A percentile compares a stretch with the other conserved stretches of the same genome.
Conservation (phyloP, 2,329 filamentous ascomycete species). For the Colletotrichum cereale region DNA sequence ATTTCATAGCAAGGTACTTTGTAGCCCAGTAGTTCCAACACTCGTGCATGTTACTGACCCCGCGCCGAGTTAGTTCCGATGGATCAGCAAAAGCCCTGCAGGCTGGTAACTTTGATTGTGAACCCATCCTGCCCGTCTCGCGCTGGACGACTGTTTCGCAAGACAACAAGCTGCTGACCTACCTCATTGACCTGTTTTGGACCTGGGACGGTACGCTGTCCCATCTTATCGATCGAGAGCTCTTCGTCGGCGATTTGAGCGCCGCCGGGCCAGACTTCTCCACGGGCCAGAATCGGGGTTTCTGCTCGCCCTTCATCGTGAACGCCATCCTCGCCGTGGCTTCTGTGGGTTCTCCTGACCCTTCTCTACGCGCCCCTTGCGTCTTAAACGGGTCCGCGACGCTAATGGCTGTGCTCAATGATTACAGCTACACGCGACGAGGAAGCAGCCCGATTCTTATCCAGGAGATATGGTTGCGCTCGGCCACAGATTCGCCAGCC, state of each 20-base stretch:
- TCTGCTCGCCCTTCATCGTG: conserved; percentile 44
- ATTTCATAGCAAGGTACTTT: neutral
- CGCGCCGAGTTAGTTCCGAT: neutral
- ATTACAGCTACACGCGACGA: conserved; percentile 20
- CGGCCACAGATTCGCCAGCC: neutral
- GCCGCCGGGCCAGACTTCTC: neutral
- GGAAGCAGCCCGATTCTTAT: neutral
- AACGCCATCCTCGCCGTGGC: conserved; percentile 43
- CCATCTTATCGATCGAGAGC: conserved; percentile 37
- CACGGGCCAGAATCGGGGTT: neutral
- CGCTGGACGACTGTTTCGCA: conserved; percentile 42
- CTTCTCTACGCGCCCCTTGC: neutral
- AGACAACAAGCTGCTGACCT: conserved; percentile 39
- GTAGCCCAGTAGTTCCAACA: no score
- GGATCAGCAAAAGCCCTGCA: neutral
- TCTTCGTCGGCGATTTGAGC: conserved; percentile 40
- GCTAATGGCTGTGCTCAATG: neutral
- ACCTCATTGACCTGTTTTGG: conserved; percentile 44
- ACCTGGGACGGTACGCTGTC: conserved; percentile 43
- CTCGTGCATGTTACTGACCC: neutral
- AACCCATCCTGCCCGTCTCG: conserved; percentile 39
- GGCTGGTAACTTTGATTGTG: neutral
- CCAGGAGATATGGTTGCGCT: neutral
- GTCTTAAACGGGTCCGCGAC: neutral
- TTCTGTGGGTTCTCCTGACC: conserved; percentile 33